Evolutionary conservation across 2,329 filamentous ascomycete species (phyloP), one percentile per base, ranked within the genome.

Genomic region (Xylaria digitata): DNA sequence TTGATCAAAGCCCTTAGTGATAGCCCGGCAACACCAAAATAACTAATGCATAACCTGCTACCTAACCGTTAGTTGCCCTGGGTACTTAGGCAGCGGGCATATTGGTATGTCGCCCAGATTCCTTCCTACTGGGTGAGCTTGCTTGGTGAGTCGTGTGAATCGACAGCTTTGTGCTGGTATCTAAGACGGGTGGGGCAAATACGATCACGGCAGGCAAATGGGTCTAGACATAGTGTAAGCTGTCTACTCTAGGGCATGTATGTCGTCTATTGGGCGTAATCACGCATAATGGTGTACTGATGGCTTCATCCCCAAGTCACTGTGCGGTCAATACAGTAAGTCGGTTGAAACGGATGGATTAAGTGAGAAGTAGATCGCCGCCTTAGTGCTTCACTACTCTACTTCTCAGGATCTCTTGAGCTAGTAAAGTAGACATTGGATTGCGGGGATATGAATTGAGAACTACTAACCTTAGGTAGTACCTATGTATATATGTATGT

Each of bases 281-380:
- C 66, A 68, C 66, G 66, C 66, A 66, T 68, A 46, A 55, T 61
- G 34, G 42, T 55, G 59, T 43, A 60, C 40, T 21, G 42, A 66
- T 68, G 54, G 66, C 66, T 66, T 66, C 66, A 68, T 63, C 32
- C 54, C 45, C 19, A 37, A 34, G 54, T 40, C 59, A 34, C 48
- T 46, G 32, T 55, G 54, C 48, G 30, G 63, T 32, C 52, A 64
- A 66, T 68, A 68, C 66, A 68, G 66, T 68, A 68, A 68, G 66
- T 68, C 59, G 43, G 54, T 63, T 49, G 55, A 61, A 58, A 42
- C 50, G 30, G 37, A 60, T 63, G 53, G 61, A 43, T 40, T 49
- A 6, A 37, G 48, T 26, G 42, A 55, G 54, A 54, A 61, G 61
- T 30, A 53, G 50, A 66, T 61, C 59, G 40, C 55, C 45, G 49